Evolutionary conservation across 164 flowering plant species (phyloP).

Genomic region (Magnolia sinica): DNA sequence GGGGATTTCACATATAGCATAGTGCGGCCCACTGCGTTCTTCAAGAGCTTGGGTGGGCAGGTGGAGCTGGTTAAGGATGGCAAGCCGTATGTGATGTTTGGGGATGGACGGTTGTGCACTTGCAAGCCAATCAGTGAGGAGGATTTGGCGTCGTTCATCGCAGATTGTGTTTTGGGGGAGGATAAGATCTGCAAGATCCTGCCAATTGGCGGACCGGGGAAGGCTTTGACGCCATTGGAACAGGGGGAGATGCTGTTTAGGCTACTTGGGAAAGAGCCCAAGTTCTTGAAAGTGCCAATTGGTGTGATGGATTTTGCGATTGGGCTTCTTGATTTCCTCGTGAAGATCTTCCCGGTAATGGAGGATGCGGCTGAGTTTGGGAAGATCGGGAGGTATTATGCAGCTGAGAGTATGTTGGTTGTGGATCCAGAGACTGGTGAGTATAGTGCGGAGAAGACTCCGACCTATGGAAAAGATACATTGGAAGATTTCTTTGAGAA

Average conservation of each 20-base stretch:
- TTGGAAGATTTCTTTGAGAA: slow-evolving; percentile 80
- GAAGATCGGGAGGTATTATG: slow-evolving; percentile 91
- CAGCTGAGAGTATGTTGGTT: slow-evolving; percentile 87
- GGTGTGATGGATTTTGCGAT: slow-evolving; percentile 89
- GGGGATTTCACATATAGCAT: slow-evolving; percentile 68
- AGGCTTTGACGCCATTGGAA: slow-evolving; percentile 84
- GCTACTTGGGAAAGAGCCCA: slow-evolving; percentile 73
- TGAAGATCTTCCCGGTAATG: slow-evolving; percentile 67
- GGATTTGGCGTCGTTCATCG: slow-evolving; percentile 80
- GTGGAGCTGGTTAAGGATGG: slow-evolving; percentile 92
- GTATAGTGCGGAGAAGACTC: slow-evolving; percentile 77
- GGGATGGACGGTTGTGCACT: slow-evolving; percentile 87
- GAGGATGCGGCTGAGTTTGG: slow-evolving; percentile 94
- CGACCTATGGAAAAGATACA: slow-evolving; percentile 87
- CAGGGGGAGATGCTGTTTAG: slow-evolving; percentile 86
- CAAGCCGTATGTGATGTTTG: slow-evolving; percentile 97
- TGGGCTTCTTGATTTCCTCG: slow-evolving; percentile 73
- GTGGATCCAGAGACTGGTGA: slow-evolving; percentile 80
- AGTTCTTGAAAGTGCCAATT: slow-evolving; percentile 86
- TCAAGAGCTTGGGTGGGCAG: slow-evolving; percentile 93
- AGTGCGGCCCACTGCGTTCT: slow-evolving; percentile 95
- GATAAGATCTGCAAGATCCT: slow-evolving; percentile 65
- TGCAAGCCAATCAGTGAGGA: slow-evolving; percentile 93
- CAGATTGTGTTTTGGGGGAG: slow-evolving; percentile 69
- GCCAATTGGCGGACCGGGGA: slow-evolving; percentile 96